These are phyloP conservation scores for Halophytophthora batemanensis DNA, from an alignment of 352 stramenopile genomes.

Conservation along the genomic window DNA sequence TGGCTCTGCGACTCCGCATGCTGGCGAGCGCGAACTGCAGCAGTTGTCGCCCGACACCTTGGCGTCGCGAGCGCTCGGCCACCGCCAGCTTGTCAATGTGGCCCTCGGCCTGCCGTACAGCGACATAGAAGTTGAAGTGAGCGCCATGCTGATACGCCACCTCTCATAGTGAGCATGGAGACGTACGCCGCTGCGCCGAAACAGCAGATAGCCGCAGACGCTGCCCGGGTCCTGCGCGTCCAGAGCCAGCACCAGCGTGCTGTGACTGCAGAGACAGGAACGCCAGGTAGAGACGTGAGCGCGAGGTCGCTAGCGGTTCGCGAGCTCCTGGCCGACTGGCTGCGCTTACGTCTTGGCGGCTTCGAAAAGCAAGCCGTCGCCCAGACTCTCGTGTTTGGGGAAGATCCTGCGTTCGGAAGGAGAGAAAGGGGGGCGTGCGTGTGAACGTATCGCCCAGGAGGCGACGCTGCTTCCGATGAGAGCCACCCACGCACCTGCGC, in stretches of 20 bases:
- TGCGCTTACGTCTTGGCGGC: constrained; percentile 14
- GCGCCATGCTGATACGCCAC: background rate
- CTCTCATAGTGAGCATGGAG: background rate
- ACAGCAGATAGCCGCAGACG: constrained; percentile 45
- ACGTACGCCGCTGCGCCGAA: constrained; percentile 36
- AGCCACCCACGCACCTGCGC: constrained; percentile 28
- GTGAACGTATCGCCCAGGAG: background rate
- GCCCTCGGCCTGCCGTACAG: constrained; percentile 22
- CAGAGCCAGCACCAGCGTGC: constrained; percentile 37
- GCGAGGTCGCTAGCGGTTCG: background rate
- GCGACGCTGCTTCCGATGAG: background rate
- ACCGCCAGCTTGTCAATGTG: constrained; percentile 51
- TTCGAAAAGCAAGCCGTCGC: constrained; percentile 29
- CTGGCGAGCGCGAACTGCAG: constrained; percentile 29
- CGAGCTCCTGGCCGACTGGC: background rate
- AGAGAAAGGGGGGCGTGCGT: background rate
- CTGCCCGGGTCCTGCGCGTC: background rate
- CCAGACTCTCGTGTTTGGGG: constrained; percentile 39
- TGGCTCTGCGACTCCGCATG: constrained; percentile 15
- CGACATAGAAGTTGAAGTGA: background rate
- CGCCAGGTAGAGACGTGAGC: constrained; percentile 5
- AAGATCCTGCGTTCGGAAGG: constrained; percentile 36
- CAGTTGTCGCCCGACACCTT: constrained; percentile 30
- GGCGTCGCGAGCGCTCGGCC: constrained; percentile 23
- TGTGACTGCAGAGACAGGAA: constrained; percentile 23